Evolutionary conservation across 352 stramenopile genomes (phyloP), one percentile per base, ranked within the genome.

Genomic region (Phytophthora tentaculata): DNA sequence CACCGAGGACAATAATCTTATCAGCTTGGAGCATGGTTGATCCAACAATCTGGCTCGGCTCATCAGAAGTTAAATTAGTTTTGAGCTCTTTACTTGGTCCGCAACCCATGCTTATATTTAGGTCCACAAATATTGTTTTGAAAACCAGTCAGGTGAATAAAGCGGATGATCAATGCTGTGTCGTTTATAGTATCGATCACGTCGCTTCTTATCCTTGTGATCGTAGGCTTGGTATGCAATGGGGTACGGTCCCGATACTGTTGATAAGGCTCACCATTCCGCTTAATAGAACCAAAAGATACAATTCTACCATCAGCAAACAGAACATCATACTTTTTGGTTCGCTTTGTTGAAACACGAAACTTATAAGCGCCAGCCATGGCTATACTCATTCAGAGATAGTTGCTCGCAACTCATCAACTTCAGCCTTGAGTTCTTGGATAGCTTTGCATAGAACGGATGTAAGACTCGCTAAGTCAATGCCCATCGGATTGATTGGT

Each of bases 111-210:
- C 9, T 32, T n/a, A 32, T 32, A 32, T 8, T 37, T 44, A 35
- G 52, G n/a, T n/a, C 57, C 48, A 65, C 57, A 65, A 4, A 57
- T 19, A 44, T 5, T n/a, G 12, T 39, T 26, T 56, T 55, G 24
- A 55, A 23, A 55, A 55, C 48, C 48, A 55, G 39, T 23, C 39
- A 55, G 48, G 23, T 23, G 48, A 41, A 23, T 55, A 55, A n/a
- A n/a, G n/a, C 39, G 48, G 48, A 41, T 55, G 22, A 55, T 55
- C 48, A 10, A 55, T 55, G 39, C 28, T 10, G 39, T 55, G 48
- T 39, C n/a, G n/a, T n/a, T n/a, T n/a, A n/a, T n/a, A n/a, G n/a
- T n/a, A n/a, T n/a, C n/a, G n/a, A 23, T 55, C 23, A 41, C 39
- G 39, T 41, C 24, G 48, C 12, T 41, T 14, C 39, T 41, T 52